Evolutionary conservation across 805 yeast species (phyloP), one percentile per base, ranked within the genome.

Genomic region (Nadsonia fulvescens): DNA sequence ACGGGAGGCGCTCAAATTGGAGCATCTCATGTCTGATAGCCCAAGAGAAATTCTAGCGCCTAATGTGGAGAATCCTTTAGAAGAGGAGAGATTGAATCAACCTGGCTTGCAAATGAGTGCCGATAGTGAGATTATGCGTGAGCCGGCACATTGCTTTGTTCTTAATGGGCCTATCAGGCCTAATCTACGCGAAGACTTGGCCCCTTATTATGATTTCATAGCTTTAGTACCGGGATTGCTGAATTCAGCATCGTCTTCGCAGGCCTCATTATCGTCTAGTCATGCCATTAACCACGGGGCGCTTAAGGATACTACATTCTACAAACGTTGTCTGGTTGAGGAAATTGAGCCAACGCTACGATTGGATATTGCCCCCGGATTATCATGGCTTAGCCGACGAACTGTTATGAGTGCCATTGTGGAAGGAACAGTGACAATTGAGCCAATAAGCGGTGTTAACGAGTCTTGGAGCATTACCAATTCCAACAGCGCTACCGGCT

Each of bases 371-470:
- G 70, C 83, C 0, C 68, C 72, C 2, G 70, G 73, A 10, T 47
- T 72, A 26, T 58, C 72, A 14, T 71, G 70, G 66, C 60, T 71
- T 30, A 66, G 58, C 26, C 62, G 66, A 34, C 60, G 76, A 30
- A 52, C 69, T 8, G 61, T 83, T 29, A 56, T 82, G 58, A 49
- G 58, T 23, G 62, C 71, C 10, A 58, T 86, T 35, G 63, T 76
- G 16, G 94, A 82, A 27, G 91, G 91, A 3, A 61, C 74, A 22
- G 81, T 79, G 5, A 59, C 69, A 3, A 70, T 86, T 20, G 93
- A 82, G 48, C 98, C 98, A 0, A 64, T 83, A 6, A 67, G 79
- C 27, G 83, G 86, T 0, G 61, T 74, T 20, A 82, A 83, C 40
- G 91, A 77, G 46, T 64, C 16, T 14, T 27, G 22, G 6, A 25